These are phyloP conservation scores for Rhodosporidiobolus sp. DNA, from an alignment of 768 basidiomycete species.

Conservation along the genomic window DNA sequence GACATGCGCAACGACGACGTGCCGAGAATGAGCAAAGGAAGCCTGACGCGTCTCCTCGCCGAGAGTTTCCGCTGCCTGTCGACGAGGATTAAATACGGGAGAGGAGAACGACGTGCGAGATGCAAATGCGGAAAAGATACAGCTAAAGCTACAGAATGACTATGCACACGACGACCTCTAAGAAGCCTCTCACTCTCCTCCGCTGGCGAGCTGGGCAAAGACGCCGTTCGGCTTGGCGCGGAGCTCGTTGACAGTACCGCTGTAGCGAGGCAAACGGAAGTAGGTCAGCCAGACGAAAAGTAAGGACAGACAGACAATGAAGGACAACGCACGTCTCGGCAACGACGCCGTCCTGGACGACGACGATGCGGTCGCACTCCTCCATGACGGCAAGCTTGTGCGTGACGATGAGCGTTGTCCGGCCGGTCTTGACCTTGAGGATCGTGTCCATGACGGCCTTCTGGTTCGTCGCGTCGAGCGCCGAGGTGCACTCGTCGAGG, in stretches of 20 bases:
- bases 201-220: conserved; percentile 32
- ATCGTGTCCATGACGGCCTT: conserved; percentile 76
- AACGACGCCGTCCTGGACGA: conserved; percentile 71
- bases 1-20: too few relatives aligned
- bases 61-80: too few relatives aligned
- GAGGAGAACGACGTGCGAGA: too few relatives aligned
- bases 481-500: conserved; percentile 92
- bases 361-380: conserved; percentile 83
- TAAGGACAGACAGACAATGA: too few relatives aligned
- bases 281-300: not conserved
- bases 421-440: conserved; percentile 59
- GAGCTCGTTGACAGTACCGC: conserved; percentile 26
- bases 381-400: conserved; percentile 88
- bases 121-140: not conserved
- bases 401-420: conserved; percentile 87
- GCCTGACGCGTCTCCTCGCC: too few relatives aligned
- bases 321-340: conserved; percentile 64
- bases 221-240: conserved; percentile 23
- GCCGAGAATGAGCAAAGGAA: too few relatives aligned
- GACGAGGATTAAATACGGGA: too few relatives aligned
- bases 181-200: conserved; percentile 36
- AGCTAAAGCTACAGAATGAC: too few relatives aligned
- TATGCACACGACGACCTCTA: not conserved
- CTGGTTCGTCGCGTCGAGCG: conserved; percentile 81
- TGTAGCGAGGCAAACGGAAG: not conserved